Conservation (phyloP, 441 rosid species). For the Mallotus japonicus region DNA sequence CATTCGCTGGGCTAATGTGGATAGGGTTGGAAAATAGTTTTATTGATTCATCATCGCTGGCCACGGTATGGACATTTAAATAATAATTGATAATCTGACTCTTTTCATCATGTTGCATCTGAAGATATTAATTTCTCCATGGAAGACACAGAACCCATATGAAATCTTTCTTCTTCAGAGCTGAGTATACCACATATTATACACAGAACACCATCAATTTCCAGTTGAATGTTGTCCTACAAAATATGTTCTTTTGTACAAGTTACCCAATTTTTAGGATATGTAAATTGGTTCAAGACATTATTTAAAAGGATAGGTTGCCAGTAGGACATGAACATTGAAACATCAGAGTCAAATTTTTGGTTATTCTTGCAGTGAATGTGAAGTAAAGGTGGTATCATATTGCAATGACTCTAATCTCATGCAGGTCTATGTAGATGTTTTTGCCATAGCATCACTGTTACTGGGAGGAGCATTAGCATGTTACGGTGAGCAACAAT, state of each 20-base stretch:
- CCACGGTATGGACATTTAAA: constrained; percentile 41
- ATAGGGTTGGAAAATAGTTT: constrained; percentile 44
- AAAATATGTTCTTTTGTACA: not conserved
- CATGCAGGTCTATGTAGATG: constrained; percentile 53
- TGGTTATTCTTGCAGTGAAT: not conserved
- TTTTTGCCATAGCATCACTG: constrained; percentile 42
- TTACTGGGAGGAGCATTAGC: constrained; percentile 59
- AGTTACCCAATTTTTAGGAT: not conserved
- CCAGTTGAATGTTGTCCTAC: not conserved
- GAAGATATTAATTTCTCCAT: not conserved
- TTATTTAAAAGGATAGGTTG: not conserved
- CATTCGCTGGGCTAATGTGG: constrained; percentile 55
- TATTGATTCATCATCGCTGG: constrained; percentile 44
- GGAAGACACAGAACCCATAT: not conserved
- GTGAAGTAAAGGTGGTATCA: not conserved
- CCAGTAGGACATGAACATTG: not conserved
- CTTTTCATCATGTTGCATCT: not conserved
- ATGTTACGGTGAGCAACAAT: constrained; percentile 50
- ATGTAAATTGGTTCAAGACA: not conserved
- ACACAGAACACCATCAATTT: not conserved
- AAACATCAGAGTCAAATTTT: not conserved
- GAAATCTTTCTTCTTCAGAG: not conserved
- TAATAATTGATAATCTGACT: not conserved
- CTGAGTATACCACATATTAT: not conserved
- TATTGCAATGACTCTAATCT: constrained; percentile 18